Percentiles rank a stretch among this genome's conserved stretches.
These are phyloP conservation scores for Mycena galericulata DNA, from an alignment of 768 basidiomycete species.

Conservation along the genomic window DNA sequence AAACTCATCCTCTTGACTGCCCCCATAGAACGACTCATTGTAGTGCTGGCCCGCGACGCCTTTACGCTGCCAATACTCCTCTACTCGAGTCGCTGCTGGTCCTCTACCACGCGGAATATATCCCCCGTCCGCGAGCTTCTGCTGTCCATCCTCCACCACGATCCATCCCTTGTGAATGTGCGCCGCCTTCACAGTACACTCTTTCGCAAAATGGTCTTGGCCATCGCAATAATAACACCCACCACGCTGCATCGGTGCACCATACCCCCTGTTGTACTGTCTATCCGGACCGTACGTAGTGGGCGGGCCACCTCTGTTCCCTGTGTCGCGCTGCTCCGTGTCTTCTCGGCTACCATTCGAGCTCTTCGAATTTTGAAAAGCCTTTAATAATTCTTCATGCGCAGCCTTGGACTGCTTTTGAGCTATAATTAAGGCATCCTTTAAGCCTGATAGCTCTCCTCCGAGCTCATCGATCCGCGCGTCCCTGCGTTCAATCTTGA, in stretches of 20 bases:
- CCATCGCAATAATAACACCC: conserved; percentile 22
- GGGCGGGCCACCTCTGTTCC: background rate
- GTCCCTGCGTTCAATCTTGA: conserved; percentile 20
- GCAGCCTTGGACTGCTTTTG: conserved; percentile 7
- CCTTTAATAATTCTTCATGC: conserved; percentile 24
- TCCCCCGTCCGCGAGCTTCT: conserved; percentile 2
- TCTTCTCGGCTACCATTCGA: background rate
- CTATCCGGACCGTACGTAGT: conserved; percentile 10
- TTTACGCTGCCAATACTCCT: conserved; percentile 25
- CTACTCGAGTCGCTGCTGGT: conserved; percentile 4
- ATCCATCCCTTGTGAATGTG: conserved; percentile 12
- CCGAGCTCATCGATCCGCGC: conserved; percentile 10
- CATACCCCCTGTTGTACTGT: background rate
- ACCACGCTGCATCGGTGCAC: background rate
- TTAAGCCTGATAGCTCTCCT: conserved; percentile 5
- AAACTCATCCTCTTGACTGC: conserved; percentile 13
- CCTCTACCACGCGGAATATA: conserved; percentile 15
- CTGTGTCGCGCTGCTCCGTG: background rate
- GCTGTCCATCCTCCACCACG: conserved; percentile 7
- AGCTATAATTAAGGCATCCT: conserved; percentile 6
- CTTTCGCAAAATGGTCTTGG: conserved; percentile 4
- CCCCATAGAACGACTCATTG: conserved; percentile 3
- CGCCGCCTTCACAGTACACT: conserved; percentile 1
- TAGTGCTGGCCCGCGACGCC: conserved; percentile 17
- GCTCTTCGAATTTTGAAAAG: background rate